Conservation (phyloP, 2,329 filamentous ascomycete genomes). For the Xylogone sp. region DNA sequence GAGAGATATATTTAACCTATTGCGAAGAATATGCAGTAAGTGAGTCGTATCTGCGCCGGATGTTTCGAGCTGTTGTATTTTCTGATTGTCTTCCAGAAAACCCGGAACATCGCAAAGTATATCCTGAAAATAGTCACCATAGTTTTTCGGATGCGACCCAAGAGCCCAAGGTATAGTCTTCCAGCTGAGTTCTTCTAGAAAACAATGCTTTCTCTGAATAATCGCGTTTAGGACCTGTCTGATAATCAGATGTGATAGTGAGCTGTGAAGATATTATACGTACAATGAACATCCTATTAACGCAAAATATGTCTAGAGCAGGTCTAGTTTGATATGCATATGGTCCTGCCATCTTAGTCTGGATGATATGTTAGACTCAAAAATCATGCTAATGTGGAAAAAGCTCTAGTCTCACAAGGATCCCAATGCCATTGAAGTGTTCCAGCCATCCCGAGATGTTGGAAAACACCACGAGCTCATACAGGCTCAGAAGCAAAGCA, state of each 20-base stretch:
- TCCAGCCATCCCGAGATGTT: neutral
- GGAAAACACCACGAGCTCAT: neutral
- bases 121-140: neutral
- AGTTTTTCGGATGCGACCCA: neutral
- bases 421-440: neutral
- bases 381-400: too few species aligned
- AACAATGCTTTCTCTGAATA: conserved; percentile 1
- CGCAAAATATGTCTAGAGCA: neutral
- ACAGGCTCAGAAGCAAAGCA: neutral
- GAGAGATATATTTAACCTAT: neutral
- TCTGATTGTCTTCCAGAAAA: neutral
- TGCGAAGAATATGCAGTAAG: neutral
- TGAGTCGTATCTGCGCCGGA: neutral
- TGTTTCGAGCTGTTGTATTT: neutral
- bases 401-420: neutral
- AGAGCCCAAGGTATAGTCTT: conserved; percentile 5
- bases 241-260: neutral
- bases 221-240: neutral
- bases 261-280: neutral
- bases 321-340: neutral
- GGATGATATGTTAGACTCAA: neutral
- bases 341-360: neutral
- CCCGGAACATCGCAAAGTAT: conserved; percentile 1
- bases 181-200: neutral
- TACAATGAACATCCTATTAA: neutral